Conservation (phyloP, 345 rosid genomes). For the Corchorus capsularis region DNA sequence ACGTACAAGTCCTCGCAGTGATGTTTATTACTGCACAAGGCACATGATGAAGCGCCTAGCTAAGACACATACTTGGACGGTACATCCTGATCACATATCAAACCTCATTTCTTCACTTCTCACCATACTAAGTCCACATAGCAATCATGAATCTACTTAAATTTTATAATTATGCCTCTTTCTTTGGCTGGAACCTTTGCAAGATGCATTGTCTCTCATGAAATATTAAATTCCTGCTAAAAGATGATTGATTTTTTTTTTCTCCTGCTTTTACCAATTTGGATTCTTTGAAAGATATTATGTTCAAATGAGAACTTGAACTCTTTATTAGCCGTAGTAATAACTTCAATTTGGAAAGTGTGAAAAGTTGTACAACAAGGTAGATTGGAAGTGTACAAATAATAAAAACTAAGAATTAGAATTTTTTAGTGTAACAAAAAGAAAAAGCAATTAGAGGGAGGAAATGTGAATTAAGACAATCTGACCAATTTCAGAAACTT, state of each 20-base stretch:
- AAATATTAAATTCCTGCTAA: not conserved
- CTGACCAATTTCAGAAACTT: no score
- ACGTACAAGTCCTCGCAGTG: constrained; percentile 29
- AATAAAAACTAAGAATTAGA: no score
- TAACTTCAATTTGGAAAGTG: no score
- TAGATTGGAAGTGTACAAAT: no score
- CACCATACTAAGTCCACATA: not conserved
- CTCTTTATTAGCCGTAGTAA: no score
- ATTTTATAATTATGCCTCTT: not conserved
- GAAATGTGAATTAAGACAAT: no score
- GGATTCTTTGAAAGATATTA: not conserved
- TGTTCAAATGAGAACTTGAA: not conserved
- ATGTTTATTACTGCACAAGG: constrained; percentile 35
- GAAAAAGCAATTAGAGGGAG: no score
- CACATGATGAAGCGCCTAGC: constrained; percentile 39
- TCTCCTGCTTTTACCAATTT: not conserved
- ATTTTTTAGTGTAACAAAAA: no score
- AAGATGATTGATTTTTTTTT: not conserved
- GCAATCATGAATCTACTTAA: not conserved
- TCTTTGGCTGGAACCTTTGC: not conserved
- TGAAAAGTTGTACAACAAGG: no score
- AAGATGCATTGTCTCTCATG: not conserved
- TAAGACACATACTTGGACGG: constrained; percentile 45
- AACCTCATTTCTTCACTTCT: not conserved
- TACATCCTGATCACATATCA: constrained; percentile 21